Conservation (phyloP, 169 alveolate genomes). For the Eimeria necatrix region DNA sequence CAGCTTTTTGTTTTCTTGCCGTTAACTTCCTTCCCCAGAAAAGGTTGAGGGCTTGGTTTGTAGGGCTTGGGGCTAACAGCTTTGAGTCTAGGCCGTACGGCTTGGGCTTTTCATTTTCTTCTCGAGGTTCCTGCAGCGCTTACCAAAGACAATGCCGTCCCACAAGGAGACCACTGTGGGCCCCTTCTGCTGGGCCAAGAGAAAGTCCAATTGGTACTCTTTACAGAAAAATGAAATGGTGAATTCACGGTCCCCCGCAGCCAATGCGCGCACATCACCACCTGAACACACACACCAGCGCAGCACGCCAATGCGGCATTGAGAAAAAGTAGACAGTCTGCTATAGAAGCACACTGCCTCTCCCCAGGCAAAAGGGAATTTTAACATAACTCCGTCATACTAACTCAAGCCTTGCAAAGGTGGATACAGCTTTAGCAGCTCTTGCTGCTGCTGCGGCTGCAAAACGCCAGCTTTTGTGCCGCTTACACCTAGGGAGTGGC, state of each 20-base stretch:
- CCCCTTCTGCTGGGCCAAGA: constrained; percentile 84
- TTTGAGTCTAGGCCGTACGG: not conserved
- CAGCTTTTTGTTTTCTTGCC: no score
- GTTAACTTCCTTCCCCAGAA: no score
- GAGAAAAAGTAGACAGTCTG: not conserved
- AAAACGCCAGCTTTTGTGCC: no score
- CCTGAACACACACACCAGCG: constrained; percentile 81
- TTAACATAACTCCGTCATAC: no score
- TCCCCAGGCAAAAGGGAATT: not conserved
- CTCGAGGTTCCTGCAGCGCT: not conserved
- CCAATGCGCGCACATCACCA: constrained; percentile 89
- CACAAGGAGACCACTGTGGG: constrained; percentile 35
- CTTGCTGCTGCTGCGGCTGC: not conserved
- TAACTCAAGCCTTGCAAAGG: not conserved
- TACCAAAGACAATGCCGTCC: constrained; percentile 84
- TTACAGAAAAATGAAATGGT: constrained; percentile 84
- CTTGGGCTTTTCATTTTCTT: not conserved
- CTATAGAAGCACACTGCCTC: not conserved
- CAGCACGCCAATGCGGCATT: not conserved
- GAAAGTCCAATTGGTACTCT: constrained; percentile 88
- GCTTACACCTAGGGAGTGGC: no score
- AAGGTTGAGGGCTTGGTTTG: no score
- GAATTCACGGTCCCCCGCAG: constrained; percentile 81
- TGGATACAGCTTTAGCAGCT: not conserved
- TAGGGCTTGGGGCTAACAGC: not conserved